phyloP scores from a whole-genome alignment of 176 grass and related monocot species.

The Eragrostis nindensis region DNA sequence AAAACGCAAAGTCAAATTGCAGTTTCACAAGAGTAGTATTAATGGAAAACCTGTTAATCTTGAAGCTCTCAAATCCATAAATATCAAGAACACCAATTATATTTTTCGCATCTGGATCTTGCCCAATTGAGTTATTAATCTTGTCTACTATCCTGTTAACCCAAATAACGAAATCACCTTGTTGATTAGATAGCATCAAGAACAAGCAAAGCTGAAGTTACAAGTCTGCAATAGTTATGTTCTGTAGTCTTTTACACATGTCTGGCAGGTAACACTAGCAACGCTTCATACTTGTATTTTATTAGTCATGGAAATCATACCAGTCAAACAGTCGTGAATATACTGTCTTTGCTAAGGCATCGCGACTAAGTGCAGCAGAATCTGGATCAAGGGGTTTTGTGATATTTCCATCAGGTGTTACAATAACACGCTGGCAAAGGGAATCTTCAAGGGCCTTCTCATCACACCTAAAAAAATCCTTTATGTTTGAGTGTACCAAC shows the following conservation, averaged over 20 bases:
- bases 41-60: constrained; percentile 77
- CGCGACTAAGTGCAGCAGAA: constrained; percentile 76
- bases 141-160: constrained; percentile 85
- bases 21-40: constrained; percentile 13
- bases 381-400: constrained; percentile 95
- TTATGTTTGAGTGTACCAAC: constrained; percentile 32
- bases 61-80: constrained; percentile 98
- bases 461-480: constrained; percentile 69
- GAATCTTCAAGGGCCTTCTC: constrained; percentile 80
- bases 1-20: constrained; percentile 9
- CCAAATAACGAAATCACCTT: constrained; percentile 36
- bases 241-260: constrained; percentile 13
- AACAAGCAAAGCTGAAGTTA: neutral
- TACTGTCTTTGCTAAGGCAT: constrained; percentile 89
- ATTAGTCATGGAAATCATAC: constrained; percentile 42
- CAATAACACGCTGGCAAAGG: constrained; percentile 87
- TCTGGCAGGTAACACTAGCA: constrained; percentile 26
- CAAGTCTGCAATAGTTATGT: neutral
- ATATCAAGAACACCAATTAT: constrained; percentile 99
- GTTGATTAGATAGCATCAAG: constrained; percentile 22
- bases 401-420: constrained; percentile 95
- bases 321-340: constrained; percentile 95
- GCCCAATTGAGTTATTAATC: constrained; percentile 95
- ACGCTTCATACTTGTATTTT: neutral
- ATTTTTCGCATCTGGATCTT: constrained; percentile 75